Base-by-base conservation (phyloP, 495 filamentous ascomycete genomes). In the Neurospora cerealis region DNA sequence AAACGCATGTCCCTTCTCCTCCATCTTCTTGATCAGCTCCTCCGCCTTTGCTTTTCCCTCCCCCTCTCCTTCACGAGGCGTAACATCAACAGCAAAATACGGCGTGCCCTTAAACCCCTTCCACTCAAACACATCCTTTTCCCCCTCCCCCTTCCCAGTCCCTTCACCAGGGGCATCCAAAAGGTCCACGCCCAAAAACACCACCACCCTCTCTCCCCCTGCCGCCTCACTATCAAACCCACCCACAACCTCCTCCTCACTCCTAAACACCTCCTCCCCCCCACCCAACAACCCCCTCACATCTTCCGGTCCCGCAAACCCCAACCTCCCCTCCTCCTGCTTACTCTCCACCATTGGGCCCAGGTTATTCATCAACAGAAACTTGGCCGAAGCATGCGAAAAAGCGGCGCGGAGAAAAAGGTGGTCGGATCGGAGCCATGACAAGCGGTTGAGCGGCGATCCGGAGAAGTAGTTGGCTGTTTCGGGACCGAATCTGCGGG, bases 401-500 rank as follows among this genome's bases (percentile, higher is more conserved):
- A 94, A 86, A 28, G 94, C 95, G 37, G 86, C 85, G 69, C 89
- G 89, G 24, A 99, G 88, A 81, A 98, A 99, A 5, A 80, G 78
- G 75, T 94, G 89, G 74, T 97, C 91, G 21, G 86, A 85, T 36
- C 96, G 92, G 46, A 98, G 85, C 80, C 98, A 99, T 2, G 93
- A 95, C 3, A 98, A 86, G 6, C 87, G 83, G 77, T 89, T 89
- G 37, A 89, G 75, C 1, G 86, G 85, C 69, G 80, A 83, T 87
- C 94, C 93, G 73, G 93, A 92, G 85, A 97, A 98, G 87, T 98
- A 99, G 84, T 99, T 98, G 76, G 91, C 90, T 15, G 93, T 89
- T 84, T 98, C 96, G 76, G 86, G 91, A 77, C 96, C 96, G 81
- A 97, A 98, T 74, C 92, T 96, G 69, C 91, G 87, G 60, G 91